Conservation (phyloP, 2,329 filamentous ascomycete species). For the Colletotrichum sp. region DNA sequence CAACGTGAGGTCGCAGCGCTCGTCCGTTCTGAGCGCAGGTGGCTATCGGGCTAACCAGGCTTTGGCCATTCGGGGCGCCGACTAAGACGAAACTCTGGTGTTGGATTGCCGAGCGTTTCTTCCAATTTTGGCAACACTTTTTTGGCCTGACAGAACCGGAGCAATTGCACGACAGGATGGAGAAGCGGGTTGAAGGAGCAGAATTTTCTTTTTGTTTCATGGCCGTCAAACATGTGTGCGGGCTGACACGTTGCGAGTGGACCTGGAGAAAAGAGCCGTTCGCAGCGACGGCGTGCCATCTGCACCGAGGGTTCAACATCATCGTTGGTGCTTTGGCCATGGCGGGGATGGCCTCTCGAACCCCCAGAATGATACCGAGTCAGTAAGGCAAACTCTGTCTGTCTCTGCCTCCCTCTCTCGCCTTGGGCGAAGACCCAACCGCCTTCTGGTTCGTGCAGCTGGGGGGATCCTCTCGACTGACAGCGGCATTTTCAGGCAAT, state of each 20-base stretch:
- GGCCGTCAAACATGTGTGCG: constrained; percentile 5
- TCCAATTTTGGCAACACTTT: constrained; percentile 4
- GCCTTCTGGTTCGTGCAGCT: constrained; percentile 3
- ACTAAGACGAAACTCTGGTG: constrained; percentile 3
- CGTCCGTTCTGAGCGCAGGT: constrained; percentile 4
- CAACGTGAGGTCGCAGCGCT: not conserved
- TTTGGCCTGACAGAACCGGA: not conserved
- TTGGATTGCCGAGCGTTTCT: not conserved
- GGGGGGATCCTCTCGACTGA: not conserved
- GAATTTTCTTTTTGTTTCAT: constrained; percentile 1
- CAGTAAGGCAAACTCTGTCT: not conserved
- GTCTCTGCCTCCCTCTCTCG: not conserved
- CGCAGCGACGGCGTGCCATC: not conserved
- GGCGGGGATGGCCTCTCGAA: constrained; percentile 1
- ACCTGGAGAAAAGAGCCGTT: not conserved
- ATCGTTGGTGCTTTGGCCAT: not conserved
- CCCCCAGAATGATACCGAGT: constrained; percentile 1
- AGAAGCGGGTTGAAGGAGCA: not conserved
- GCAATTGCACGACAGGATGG: not conserved
- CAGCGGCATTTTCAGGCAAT: constrained; percentile 9
- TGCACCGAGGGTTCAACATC: not conserved
- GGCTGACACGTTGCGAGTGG: constrained; percentile 3
- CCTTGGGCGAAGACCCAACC: not conserved
- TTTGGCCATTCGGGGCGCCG: not conserved
- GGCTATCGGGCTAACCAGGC: not conserved